Base-by-base conservation (phyloP, 1,139 yeast species). In the Pichia cactophila region DNA sequence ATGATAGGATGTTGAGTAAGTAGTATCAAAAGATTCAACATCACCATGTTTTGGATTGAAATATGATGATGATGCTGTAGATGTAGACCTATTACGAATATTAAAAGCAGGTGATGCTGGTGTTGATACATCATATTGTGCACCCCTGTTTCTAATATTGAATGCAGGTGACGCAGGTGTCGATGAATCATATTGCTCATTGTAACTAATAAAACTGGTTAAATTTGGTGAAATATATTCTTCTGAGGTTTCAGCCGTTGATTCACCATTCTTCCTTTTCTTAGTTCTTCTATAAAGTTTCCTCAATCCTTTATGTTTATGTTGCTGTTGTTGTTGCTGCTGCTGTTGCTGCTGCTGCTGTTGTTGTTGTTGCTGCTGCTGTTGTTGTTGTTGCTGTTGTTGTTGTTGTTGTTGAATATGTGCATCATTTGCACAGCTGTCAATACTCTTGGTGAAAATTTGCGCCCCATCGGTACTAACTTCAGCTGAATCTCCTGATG, bases 11-110 rank as follows among this genome's bases (percentile, higher is more conserved):
- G 42, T 54, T 12, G 52, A 54, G 3, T 43, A 29, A 3, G 61
- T 58, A 3, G 61, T 58, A 6, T 33, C 43, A 26, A 33, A 26
- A 9, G 50, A 47, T 4, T 38, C 41, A 12, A 38, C 23, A 14
- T 38, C 41, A 11, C 11, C 28, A 7, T 38, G 9, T 14, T 38
- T 38, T 5, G 7, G 12, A 20, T 17, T 38, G 8, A 38, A 38
- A 23, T 38, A 38, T 5, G 29, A 38, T 7, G 48, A 45, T 1
- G 50, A 45, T 2, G 46, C 17, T 14, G 48, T 42, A 5, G 51
- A 45, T 33, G 43, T 26, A 9, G 51, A 48, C 16, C 48, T 38
- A 16, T 48, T 45, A 12, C 51, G 29, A 12, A 38, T 17, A 38
- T 20, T 20, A 8, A 28, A 14, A 1, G 41, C 31, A 17, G 36